These are phyloP conservation scores for Pichia sp. DNA, from an alignment of 1,139 yeast species.

Conservation along the genomic window DNA sequence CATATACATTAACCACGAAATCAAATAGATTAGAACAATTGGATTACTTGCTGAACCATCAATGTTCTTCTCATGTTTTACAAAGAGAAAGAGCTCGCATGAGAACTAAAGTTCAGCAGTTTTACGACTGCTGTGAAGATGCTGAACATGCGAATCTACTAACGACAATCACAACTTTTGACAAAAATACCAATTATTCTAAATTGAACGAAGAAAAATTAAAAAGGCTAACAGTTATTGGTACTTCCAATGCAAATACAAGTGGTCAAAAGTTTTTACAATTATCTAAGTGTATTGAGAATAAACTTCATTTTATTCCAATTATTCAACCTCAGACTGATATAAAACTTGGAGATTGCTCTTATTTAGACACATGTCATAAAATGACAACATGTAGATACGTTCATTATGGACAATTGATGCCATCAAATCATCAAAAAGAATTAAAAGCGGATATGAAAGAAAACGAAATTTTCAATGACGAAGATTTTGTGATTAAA, in stretches of 20 bases:
- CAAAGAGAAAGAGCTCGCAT: slow-evolving; percentile 34
- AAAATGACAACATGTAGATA: slow-evolving; percentile 75
- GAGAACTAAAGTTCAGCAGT: slow-evolving; percentile 34
- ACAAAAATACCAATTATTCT: slow-evolving; percentile 25
- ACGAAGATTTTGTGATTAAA: slow-evolving; percentile 19
- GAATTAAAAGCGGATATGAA: slow-evolving; percentile 13
- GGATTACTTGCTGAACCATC: slow-evolving; percentile 15
- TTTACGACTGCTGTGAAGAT: slow-evolving; percentile 46
- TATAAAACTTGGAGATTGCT: slow-evolving; percentile 74
- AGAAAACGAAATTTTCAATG: slow-evolving; percentile 8
- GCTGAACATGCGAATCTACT: slow-evolving; percentile 33
- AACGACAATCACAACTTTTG: slow-evolving; percentile 25
- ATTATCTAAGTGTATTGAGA: slow-evolving; percentile 34
- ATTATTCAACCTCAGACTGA: slow-evolving; percentile 52
- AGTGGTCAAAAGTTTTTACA: slow-evolving; percentile 6
- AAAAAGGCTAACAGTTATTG: slow-evolving; percentile 17
- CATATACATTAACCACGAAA: slow-evolving; percentile 22
- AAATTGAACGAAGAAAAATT: slow-evolving; percentile 15
- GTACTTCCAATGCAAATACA: not conserved
- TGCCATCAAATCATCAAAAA: slow-evolving; percentile 30
- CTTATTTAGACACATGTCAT: slow-evolving; percentile 89
- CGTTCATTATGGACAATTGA: slow-evolving; percentile 64
- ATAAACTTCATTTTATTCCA: slow-evolving; percentile 56
- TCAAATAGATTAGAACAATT: slow-evolving; percentile 18
- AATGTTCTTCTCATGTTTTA: slow-evolving; percentile 30